phyloP scores from a whole-genome alignment of 768 basidiomycete genomes.

The Xerocomellus dryophilus region DNA sequence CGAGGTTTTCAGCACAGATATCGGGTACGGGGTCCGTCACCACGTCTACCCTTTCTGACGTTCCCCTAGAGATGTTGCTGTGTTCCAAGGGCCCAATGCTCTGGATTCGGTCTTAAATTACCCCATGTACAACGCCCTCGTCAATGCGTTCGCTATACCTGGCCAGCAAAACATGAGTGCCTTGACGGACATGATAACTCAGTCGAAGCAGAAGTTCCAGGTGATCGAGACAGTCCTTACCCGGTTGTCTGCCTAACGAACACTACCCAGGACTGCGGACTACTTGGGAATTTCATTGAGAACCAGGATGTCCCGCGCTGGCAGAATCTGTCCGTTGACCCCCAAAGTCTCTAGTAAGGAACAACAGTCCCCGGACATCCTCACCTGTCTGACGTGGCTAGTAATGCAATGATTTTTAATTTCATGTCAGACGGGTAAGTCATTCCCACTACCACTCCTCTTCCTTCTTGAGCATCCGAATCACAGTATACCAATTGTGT shows the following conservation, averaged over 20 bases:
- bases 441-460: neutral
- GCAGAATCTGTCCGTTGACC: constrained; percentile 68
- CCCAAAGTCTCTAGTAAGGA: constrained; percentile 63
- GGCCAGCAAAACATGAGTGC: constrained; percentile 62
- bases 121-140: constrained; percentile 63
- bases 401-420: constrained; percentile 71
- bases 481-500: constrained; percentile 68
- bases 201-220: constrained; percentile 53
- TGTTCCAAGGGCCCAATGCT: constrained; percentile 58
- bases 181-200: constrained; percentile 47
- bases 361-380: neutral
- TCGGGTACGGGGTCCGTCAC: constrained; percentile 39
- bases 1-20: constrained; percentile 61
- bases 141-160: constrained; percentile 67
- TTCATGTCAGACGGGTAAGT: constrained; percentile 70
- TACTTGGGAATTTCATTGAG: constrained; percentile 75
- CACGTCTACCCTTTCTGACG: constrained; percentile 14
- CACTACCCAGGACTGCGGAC: constrained; percentile 19
- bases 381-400: constrained; percentile 26
- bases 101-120: constrained; percentile 73
- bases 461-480: neutral
- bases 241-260: neutral
- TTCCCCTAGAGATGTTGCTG: constrained; percentile 45
- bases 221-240: constrained; percentile 20
- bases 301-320: constrained; percentile 78